Evolutionary conservation across 306 rosid species (phyloP).

Genomic region (Echinosophora koreensis): DNA sequence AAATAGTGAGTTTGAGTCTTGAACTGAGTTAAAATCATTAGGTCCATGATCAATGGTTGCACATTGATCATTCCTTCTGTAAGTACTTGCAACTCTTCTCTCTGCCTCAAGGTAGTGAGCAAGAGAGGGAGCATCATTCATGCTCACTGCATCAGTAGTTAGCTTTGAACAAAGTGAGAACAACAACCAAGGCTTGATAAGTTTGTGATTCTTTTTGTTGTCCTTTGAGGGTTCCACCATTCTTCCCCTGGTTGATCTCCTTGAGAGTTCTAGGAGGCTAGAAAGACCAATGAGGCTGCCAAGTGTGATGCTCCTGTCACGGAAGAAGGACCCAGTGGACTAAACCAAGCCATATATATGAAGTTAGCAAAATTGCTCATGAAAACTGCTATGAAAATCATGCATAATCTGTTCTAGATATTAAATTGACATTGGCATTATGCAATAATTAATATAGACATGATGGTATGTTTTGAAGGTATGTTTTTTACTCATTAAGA

Average conservation of each 20-base stretch:
- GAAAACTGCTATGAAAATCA: neutral
- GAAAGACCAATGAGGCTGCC: slow-evolving; percentile 74
- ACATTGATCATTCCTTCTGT: slow-evolving; percentile 49
- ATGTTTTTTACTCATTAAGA: neutral
- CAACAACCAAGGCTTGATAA: slow-evolving; percentile 61
- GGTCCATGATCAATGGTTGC: slow-evolving; percentile 44
- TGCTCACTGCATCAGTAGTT: slow-evolving; percentile 59
- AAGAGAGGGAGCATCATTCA: slow-evolving; percentile 61
- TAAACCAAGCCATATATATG: slow-evolving; percentile 39
- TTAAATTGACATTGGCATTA: neutral
- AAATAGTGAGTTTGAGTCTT: slow-evolving; percentile 49
- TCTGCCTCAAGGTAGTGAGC: slow-evolving; percentile 79
- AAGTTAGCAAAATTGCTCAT: slow-evolving; percentile 5
- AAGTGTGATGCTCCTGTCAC: slow-evolving; percentile 66
- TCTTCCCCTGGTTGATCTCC: slow-evolving; percentile 66
- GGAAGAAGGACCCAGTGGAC: slow-evolving; percentile 73
- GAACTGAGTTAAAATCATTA: slow-evolving; percentile 48
- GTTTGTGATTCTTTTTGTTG: slow-evolving; percentile 51
- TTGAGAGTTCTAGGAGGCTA: slow-evolving; percentile 56
- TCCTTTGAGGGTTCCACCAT: slow-evolving; percentile 50
- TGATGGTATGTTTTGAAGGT: no score
- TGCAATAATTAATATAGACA: neutral
- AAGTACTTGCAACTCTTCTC: slow-evolving; percentile 50
- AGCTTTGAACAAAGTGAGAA: slow-evolving; percentile 72
- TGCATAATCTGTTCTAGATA: neutral